Conservation (phyloP, 208 protist species). For the Polymyxa betae region DNA sequence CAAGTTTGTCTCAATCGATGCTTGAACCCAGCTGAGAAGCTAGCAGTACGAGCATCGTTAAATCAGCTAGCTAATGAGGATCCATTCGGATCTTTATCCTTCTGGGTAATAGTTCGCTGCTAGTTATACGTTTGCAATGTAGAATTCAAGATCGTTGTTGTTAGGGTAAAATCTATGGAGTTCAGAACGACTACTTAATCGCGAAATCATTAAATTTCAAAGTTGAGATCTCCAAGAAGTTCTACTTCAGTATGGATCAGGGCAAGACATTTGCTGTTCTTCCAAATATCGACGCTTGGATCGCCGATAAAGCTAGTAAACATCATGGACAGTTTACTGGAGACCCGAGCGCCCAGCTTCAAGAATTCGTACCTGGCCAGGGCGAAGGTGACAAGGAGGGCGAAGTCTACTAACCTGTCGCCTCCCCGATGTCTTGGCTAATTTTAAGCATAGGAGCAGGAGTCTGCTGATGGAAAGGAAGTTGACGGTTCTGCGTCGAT, state of each 20-base stretch:
- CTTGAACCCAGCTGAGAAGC: slow-evolving; percentile 30
- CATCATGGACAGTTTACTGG: slow-evolving; percentile 8
- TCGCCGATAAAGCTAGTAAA: not conserved
- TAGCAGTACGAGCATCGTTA: slow-evolving; percentile 2
- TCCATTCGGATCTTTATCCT: slow-evolving; percentile 6
- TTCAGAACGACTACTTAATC: slow-evolving; percentile 5
- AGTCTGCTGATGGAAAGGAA: not conserved
- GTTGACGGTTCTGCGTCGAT: not conserved
- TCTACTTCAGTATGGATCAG: slow-evolving; percentile 38
- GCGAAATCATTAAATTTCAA: not conserved
- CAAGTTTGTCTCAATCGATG: slow-evolving; percentile 25
- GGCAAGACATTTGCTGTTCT: not conserved
- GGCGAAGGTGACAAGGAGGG: not conserved
- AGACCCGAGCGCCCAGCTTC: not conserved
- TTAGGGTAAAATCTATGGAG: slow-evolving; percentile 11
- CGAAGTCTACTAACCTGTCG: not conserved
- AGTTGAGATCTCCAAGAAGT: not conserved
- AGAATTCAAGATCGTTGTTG: not conserved
- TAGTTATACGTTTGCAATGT: not conserved
- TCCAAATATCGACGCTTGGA: slow-evolving; percentile 27
- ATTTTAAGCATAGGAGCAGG: not conserved
- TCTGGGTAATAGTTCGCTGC: slow-evolving; percentile 5
- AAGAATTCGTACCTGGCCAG: slow-evolving; percentile 21
- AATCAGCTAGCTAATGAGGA: not conserved
- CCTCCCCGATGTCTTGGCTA: not conserved